Conservation (phyloP, 73 alveolate species). For the Tetrahymena thermophila region DNA sequence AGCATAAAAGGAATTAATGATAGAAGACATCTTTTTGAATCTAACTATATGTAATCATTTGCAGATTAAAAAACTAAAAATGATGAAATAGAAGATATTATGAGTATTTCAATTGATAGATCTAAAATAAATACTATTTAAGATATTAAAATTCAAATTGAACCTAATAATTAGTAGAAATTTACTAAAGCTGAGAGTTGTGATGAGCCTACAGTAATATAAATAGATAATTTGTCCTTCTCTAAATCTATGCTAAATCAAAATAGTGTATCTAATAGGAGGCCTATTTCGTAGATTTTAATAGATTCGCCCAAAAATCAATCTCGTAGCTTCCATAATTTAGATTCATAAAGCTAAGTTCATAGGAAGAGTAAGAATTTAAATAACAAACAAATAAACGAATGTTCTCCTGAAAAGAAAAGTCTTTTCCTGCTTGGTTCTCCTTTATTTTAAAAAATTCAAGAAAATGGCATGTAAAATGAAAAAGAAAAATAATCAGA, state of each 20-base stretch:
- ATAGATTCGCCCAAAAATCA: neutral
- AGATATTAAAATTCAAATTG: neutral
- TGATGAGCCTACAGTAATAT: neutral
- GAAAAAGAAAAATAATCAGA: neutral
- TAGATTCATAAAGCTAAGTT: neutral
- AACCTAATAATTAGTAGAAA: neutral
- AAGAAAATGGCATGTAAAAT: neutral
- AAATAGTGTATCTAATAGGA: neutral
- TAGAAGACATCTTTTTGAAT: neutral
- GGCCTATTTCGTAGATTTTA: neutral
- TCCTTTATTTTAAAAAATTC: neutral
- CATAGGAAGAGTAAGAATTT: neutral
- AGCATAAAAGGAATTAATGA: neutral
- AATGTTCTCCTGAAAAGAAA: neutral
- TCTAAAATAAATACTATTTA: neutral
- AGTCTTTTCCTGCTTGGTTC: neutral
- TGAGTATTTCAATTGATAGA: neutral
- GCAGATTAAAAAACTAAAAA: neutral
- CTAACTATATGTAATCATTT: neutral
- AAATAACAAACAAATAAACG: neutral
- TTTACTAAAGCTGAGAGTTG: neutral
- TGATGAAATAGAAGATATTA: neutral
- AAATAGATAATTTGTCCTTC: neutral
- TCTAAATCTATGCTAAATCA: neutral
- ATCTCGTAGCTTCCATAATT: neutral